Evolutionary conservation across 169 alveolate species (phyloP), one percentile per base, ranked within the genome.

Genomic region (Plasmodium adleri): DNA sequence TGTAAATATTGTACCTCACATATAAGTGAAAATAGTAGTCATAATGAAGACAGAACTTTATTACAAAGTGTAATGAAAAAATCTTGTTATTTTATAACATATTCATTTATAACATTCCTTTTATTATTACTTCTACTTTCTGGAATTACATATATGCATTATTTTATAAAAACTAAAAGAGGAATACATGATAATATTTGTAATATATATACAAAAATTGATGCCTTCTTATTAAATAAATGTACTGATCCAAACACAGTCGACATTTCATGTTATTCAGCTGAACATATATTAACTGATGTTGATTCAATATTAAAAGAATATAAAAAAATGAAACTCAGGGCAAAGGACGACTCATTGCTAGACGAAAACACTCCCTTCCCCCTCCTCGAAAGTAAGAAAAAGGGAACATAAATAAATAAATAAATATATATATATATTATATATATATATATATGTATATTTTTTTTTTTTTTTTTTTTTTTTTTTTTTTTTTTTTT

Each of bases 151-250:
- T 47, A 3, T 17, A 15, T 75, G 1, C 12, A 24, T 49, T 12
- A 10, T n/a, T 75, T 75, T 75, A 2, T 24, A 13, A 64, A 63
- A 10, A 62, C 76, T 6, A 63, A 54, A 39, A 75, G 50, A 20
- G 88, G 88, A 28, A 75, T 75, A 47, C 59, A 75, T 20, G 17
- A 13, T 20, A 75, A 58, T 39, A 67, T 75, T 5, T 75, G 88
- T 54, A 49, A 22, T 5, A 63, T 54, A n/a, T 75, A 74, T 47
- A 75, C 8, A 6, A 20, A 58, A 5, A 10, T 75, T 63, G 88
- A 75, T 17, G 15, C 20, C 1, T 43, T 75, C 4, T 52, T 75
- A 10, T n/a, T 54, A 12, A 60, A 75, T 54, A 66, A 39, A 64
- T 75, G 88, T n/a, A 15, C 76, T 12, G 45, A 49, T 50, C 2